A percentile compares a stretch with the other conserved stretches of the same genome.
phyloP scores from a whole-genome alignment of 306 rosid genomes.

The Ziziphus jujuba region DNA sequence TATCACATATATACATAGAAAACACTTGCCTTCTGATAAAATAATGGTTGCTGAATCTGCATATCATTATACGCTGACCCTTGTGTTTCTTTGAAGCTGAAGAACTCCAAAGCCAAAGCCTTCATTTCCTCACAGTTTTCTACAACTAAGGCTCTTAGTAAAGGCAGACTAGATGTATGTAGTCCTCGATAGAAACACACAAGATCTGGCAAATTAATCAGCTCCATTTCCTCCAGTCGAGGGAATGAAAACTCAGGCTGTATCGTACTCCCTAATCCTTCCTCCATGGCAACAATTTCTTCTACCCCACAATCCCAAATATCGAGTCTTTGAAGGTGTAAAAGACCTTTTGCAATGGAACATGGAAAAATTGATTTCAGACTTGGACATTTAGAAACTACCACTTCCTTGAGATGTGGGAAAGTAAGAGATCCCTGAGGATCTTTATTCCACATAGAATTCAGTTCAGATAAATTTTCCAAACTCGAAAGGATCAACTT shows the following conservation, averaged over 20 bases:
- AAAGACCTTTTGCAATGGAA: slow-evolving; percentile 1
- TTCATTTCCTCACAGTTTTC: background rate
- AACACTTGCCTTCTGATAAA: too few relatives aligned
- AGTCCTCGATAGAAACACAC: slow-evolving; percentile 5
- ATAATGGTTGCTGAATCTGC: too few relatives aligned
- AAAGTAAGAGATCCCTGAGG: background rate
- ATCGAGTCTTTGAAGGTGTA: slow-evolving; percentile 7
- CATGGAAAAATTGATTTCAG: slow-evolving; percentile 10
- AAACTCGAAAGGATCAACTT: background rate
- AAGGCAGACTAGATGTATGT: background rate
- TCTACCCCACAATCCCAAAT: background rate
- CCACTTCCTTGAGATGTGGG: background rate
- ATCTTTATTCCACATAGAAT: slow-evolving; percentile 12
- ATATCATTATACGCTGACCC: too few relatives aligned
- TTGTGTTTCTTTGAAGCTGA: background rate
- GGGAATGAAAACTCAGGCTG: slow-evolving; percentile 11
- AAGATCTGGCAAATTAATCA: background rate
- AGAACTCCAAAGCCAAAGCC: background rate
- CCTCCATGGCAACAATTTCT: slow-evolving; percentile 4
- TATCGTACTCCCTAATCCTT: background rate
- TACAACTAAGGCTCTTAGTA: background rate
- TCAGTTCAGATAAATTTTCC: background rate
- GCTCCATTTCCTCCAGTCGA: background rate
- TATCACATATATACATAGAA: too few relatives aligned
- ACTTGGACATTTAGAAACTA: background rate